Evolutionary conservation across 1,284 basidiomycete genomes (phyloP), one percentile per base, ranked within the genome.

Genomic region (Phylloporus sp.): DNA sequence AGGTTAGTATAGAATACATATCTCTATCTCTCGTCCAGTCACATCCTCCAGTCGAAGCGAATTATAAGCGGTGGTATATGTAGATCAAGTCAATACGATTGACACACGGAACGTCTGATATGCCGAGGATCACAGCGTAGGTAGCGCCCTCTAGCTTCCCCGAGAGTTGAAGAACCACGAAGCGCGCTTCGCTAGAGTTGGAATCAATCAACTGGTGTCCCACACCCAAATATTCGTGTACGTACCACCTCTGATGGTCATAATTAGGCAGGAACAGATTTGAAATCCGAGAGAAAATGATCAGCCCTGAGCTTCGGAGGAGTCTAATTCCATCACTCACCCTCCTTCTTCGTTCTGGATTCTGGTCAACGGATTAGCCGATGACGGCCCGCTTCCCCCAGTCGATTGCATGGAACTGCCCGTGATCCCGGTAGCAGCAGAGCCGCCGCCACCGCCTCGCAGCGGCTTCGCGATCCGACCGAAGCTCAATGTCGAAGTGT

Each of bases 391-490:
- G 40, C 78, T 77, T 28, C 84, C 81, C 64, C 84, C 80, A 51
- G 79, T 70, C 55, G 82, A 79, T 55, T 82, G 78, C 37, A 77
- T 70, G 64, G 87, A 80, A 55, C 81, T 79, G 40, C 80, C 72
- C 22, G 78, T 70, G 39, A 65, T 62, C 42, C 68, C 77, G 53
- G 81, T 73, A 56, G 78, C 79, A 34, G 76, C 76, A 44, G 80
- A 84, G 55, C 93, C 94, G 58, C 94, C 93, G 58, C 94, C 93
- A 32, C 95, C 96, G 24, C 96, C 96, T 68, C 97, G 87, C 65
- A 99, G 81, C 18, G 97, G 97, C 81, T 98, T 98, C 58, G 97
- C 97, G 69, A 99, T 98, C 52, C 97, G 87, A 53, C 95, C 95
- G 80, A 96, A 96, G 76, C 82, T 91, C 71, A 96, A 82, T 62